Conservation (phyloP, 441 rosid species). For the Populus hybrid region DNA sequence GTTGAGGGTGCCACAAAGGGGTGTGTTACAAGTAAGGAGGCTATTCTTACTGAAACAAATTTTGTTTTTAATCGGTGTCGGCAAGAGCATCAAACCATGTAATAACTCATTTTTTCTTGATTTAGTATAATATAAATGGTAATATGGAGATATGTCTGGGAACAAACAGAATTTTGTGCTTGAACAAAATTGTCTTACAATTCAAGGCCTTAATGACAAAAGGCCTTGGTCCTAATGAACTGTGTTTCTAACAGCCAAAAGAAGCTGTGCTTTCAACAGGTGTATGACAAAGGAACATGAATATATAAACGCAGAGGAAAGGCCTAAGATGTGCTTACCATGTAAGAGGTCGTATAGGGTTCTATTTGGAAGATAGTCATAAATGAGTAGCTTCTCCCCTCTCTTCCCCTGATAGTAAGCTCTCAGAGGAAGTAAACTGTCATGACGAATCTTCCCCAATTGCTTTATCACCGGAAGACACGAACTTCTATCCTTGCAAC, state of each 20-base stretch:
- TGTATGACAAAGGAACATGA: background rate
- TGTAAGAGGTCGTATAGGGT: conserved; percentile 76
- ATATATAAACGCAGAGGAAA: conserved; percentile 1
- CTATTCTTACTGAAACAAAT: no score
- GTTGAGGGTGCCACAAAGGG: background rate
- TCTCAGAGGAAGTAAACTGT: conserved; percentile 82
- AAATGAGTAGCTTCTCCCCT: conserved; percentile 94
- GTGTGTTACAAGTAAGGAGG: background rate
- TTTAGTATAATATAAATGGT: background rate
- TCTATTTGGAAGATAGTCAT: conserved; percentile 80
- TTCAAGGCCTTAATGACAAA: background rate
- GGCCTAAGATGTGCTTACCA: conserved; percentile 40
- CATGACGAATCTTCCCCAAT: conserved; percentile 74
- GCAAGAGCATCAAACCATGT: background rate
- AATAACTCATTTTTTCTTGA: background rate
- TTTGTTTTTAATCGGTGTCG: background rate
- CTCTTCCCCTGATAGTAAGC: conserved; percentile 95
- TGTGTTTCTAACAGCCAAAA: background rate
- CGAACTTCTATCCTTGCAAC: conserved; percentile 72
- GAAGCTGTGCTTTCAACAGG: background rate
- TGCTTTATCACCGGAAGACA: conserved; percentile 75
- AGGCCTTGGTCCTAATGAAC: background rate
- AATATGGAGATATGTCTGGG: background rate
- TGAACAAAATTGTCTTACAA: background rate
- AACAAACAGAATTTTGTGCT: background rate